Conservation (phyloP, 371 early-diverging fungal species). For the Mycotypha africana region DNA sequence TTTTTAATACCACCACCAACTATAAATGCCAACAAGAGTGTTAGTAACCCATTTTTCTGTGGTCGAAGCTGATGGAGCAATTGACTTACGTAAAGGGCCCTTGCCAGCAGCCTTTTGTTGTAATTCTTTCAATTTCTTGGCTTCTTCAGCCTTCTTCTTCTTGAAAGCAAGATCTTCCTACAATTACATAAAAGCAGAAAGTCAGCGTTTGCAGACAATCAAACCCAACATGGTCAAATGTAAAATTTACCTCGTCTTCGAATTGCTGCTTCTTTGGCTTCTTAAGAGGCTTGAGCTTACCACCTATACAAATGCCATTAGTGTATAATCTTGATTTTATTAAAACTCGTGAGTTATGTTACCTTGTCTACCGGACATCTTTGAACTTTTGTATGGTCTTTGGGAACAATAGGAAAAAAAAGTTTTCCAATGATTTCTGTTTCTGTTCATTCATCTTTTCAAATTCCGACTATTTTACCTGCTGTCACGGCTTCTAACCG, state of each 20-base stretch:
- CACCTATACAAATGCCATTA: constrained; percentile 38
- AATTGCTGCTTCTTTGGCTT: constrained; percentile 65
- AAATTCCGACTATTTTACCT: no score
- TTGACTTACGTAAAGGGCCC: constrained; percentile 72
- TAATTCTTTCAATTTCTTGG: constrained; percentile 76
- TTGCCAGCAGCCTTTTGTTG: constrained; percentile 71
- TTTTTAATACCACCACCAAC: constrained; percentile 75
- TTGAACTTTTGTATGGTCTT: constrained; percentile 1
- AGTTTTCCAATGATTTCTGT: no score
- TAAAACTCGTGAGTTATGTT: constrained; percentile 2
- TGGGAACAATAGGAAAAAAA: neutral
- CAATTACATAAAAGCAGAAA: constrained; percentile 9
- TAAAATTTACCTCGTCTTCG: constrained; percentile 54
- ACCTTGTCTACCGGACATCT: constrained; percentile 64
- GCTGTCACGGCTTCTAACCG: no score
- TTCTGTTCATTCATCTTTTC: no score
- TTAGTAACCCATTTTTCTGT: neutral
- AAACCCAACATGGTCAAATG: neutral
- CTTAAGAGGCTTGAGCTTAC: constrained; percentile 82
- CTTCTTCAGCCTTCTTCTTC: constrained; percentile 80
- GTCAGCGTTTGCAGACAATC: no score
- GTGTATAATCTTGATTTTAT: neutral
- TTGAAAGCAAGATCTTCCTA: constrained; percentile 72
- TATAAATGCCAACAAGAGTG: constrained; percentile 12
- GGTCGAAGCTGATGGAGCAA: no score